phyloP scores from a whole-genome alignment of 108 stramenopile genomes.

The Parmales sp. region DNA sequence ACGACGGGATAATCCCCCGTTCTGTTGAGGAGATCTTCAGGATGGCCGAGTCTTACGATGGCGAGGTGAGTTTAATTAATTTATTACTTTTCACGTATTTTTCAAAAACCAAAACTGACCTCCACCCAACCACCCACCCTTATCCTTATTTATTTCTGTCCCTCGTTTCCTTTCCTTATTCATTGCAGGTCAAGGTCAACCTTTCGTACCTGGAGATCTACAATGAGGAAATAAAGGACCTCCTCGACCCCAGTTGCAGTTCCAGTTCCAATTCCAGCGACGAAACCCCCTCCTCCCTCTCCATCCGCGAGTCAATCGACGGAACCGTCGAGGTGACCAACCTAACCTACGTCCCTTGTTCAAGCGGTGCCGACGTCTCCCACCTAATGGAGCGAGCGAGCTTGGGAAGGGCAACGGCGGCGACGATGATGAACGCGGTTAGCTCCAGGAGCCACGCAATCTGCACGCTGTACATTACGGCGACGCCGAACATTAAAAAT shows the following conservation, averaged over 20 bases:
- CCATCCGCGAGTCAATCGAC: slow-evolving; percentile 34
- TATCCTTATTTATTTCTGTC: background rate
- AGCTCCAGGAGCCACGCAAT: slow-evolving; percentile 83
- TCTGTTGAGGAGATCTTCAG: slow-evolving; percentile 45
- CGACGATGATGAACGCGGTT: slow-evolving; percentile 79
- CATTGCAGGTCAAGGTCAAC: slow-evolving; percentile 48
- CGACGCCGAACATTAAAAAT: slow-evolving; percentile 22
- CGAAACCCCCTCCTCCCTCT: slow-evolving; percentile 23
- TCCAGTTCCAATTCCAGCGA: background rate
- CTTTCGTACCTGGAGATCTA: slow-evolving; percentile 58
- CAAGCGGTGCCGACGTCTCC: slow-evolving; percentile 38
- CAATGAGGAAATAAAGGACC: slow-evolving; percentile 76
- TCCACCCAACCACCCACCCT: too few species aligned
- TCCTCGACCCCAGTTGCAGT: slow-evolving; percentile 52
- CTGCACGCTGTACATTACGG: slow-evolving; percentile 67
- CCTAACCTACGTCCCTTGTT: slow-evolving; percentile 38
- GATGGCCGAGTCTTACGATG: too few species aligned
- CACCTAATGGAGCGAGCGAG: slow-evolving; percentile 49
- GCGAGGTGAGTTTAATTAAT: too few species aligned
- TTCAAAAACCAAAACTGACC: too few species aligned
- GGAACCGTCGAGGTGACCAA: slow-evolving; percentile 60
- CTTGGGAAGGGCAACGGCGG: slow-evolving; percentile 49
- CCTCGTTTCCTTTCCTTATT: background rate
- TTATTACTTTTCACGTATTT: too few species aligned
- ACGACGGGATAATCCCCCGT: slow-evolving; percentile 47